Percentiles rank a stretch among this genome's conserved stretches.
Conservation (phyloP, 148 eudicot species). For the Bassia scoparia region DNA sequence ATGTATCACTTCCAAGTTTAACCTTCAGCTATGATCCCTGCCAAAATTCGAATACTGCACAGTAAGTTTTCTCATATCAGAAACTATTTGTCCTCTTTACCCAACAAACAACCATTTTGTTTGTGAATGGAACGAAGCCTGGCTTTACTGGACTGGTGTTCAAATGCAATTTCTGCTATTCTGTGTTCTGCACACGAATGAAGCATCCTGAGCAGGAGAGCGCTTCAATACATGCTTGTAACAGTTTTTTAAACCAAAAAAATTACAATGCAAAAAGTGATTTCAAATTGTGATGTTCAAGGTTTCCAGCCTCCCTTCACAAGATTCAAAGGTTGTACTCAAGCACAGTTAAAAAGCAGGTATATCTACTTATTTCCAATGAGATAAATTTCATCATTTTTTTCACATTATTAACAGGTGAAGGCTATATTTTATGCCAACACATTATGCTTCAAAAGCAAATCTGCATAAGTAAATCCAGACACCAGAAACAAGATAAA, state of each 20-base stretch:
- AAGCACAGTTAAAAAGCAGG: not conserved
- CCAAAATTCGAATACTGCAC: slow-evolving; percentile 56
- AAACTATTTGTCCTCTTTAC: slow-evolving; percentile 51
- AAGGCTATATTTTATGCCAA: too few relatives aligned
- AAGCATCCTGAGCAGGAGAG: slow-evolving; percentile 65
- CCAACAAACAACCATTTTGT: slow-evolving; percentile 57
- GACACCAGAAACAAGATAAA: too few relatives aligned
- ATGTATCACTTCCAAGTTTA: slow-evolving; percentile 39
- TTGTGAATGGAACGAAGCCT: slow-evolving; percentile 53
- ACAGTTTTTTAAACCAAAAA: slow-evolving; percentile 1
- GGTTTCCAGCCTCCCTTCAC: not conserved
- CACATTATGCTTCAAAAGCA: too few relatives aligned
- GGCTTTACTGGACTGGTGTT: slow-evolving; percentile 52
- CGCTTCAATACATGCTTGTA: slow-evolving; percentile 41
- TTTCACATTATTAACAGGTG: too few relatives aligned
- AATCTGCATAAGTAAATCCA: too few relatives aligned
- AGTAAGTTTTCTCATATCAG: slow-evolving; percentile 55
- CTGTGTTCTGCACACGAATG: slow-evolving; percentile 51
- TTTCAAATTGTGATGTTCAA: too few relatives aligned
- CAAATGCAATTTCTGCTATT: slow-evolving; percentile 53
- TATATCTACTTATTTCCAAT: not conserved
- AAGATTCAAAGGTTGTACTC: not conserved
- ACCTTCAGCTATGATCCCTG: slow-evolving; percentile 42
- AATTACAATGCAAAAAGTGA: slow-evolving; percentile 2
- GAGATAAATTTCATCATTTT: not conserved